These are phyloP conservation scores for Fonsecaea nubica DNA, from an alignment of 2,329 filamentous ascomycete species.

Conservation along the genomic window DNA sequence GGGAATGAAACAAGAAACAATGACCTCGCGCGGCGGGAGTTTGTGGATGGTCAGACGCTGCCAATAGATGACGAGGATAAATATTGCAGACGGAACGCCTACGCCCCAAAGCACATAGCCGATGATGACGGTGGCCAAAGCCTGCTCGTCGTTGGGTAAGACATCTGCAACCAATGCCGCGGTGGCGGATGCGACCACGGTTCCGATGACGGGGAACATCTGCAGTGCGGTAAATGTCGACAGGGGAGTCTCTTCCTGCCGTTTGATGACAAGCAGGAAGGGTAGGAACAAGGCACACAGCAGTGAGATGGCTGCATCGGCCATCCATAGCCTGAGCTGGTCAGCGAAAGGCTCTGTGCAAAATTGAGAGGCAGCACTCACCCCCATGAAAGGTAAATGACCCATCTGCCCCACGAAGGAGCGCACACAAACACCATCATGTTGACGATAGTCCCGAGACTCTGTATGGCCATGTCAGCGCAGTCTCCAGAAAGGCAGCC, in stretches of 20 bases:
- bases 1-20: conserved; percentile 72
- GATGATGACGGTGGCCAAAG: conserved; percentile 67
- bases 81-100: conserved; percentile 60
- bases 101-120: conserved; percentile 75
- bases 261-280: conserved; percentile 47
- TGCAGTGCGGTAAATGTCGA: conserved; percentile 69
- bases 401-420: conserved; percentile 64
- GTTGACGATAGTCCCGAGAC: conserved; percentile 69
- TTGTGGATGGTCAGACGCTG: conserved; percentile 70
- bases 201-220: conserved; percentile 70
- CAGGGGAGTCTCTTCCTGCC: conserved; percentile 52
- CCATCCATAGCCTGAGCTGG: conserved; percentile 57
- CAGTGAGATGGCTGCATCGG: conserved; percentile 61
- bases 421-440: conserved; percentile 69
- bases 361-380: conserved; percentile 2
- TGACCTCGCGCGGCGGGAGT: conserved; percentile 69
- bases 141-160: conserved; percentile 50
- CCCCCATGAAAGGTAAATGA: conserved; percentile 61
- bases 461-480: conserved; percentile 11
- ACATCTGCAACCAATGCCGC: conserved; percentile 59
- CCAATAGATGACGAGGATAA: conserved; percentile 71
- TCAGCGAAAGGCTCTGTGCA: background rate
- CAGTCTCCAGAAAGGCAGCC: background rate
- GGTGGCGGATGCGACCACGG: conserved; percentile 69
- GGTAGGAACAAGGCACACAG: conserved; percentile 59